Evolutionary conservation across 164 flowering plant genomes (phyloP).

Genomic region (Hamamelis virginiana): DNA sequence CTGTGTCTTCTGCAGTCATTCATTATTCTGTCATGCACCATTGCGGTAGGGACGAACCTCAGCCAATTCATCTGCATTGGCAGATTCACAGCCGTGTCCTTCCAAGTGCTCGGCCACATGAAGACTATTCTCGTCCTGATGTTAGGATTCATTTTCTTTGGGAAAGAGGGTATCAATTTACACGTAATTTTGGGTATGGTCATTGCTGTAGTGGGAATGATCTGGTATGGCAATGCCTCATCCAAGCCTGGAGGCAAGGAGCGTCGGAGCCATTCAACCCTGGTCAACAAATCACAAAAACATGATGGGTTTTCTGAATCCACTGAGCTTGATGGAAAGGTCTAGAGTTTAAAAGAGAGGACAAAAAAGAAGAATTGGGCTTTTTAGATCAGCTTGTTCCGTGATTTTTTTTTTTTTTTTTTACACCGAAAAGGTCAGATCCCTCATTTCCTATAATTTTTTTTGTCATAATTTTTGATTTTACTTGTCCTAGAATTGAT

Average conservation of each 20-base stretch:
- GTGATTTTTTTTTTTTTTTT: neutral
- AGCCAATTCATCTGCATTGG: constrained; percentile 93
- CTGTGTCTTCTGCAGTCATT: constrained; percentile 50
- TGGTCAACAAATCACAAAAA: constrained; percentile 39
- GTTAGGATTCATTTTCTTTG: constrained; percentile 79
- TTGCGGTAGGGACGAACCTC: constrained; percentile 80
- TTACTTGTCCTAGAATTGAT: constrained; percentile 14
- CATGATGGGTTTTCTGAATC: constrained; percentile 36
- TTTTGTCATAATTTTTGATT: constrained; percentile 5
- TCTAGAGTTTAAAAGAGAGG: constrained; percentile 19
- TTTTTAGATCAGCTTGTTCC: constrained; percentile 4
- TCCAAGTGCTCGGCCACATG: constrained; percentile 93
- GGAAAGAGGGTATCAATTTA: constrained; percentile 82
- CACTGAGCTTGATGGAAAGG: constrained; percentile 45
- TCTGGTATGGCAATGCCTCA: constrained; percentile 89
- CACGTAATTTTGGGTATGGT: constrained; percentile 86
- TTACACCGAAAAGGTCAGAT: constrained; percentile 15
- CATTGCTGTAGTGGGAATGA: constrained; percentile 76
- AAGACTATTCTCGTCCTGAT: constrained; percentile 71
- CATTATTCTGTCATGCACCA: constrained; percentile 64
- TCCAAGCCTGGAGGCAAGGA: constrained; percentile 91
- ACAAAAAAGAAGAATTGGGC: neutral
- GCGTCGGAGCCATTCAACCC: constrained; percentile 42
- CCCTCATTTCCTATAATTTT: constrained; percentile 9
- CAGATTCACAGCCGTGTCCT: constrained; percentile 80